Percentiles rank a stretch among this genome's conserved stretches.
Evolutionary conservation across 2,329 filamentous ascomycete genomes (phyloP).

Genomic region (Colletotrichum phormii): DNA sequence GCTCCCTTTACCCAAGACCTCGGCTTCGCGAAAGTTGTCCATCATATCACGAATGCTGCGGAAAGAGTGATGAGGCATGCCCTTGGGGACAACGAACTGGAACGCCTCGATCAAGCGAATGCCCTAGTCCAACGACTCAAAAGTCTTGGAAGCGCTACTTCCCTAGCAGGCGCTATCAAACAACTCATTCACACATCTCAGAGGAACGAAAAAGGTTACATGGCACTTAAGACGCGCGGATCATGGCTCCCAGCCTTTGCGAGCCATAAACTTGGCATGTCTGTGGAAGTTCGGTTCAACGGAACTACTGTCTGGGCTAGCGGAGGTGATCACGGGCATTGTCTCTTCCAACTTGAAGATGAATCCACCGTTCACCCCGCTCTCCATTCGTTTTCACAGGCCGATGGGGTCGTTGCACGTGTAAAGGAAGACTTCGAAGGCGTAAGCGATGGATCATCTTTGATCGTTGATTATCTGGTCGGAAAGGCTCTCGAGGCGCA

Average conservation of each 20-base stretch:
- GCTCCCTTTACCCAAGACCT: not conserved
- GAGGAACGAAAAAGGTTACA: not conserved
- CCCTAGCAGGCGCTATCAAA: not conserved
- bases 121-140: not conserved
- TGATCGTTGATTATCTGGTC: not conserved
- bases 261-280: conserved; percentile 1
- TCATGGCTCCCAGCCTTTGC: conserved; percentile 2
- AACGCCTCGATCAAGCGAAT: too few species aligned
- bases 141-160: not conserved
- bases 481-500: not conserved
- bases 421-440: not conserved
- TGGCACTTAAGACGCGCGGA: not conserved
- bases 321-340: not conserved
- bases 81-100: too few species aligned
- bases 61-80: not conserved
- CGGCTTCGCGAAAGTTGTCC: not conserved
- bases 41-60: not conserved
- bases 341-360: not conserved
- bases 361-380: not conserved
- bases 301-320: not conserved
- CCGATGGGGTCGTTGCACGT: too few species aligned
- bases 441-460: not conserved
- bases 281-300: not conserved
- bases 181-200: not conserved
- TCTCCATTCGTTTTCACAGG: not conserved